Evolutionary conservation across 202 grass and related monocot genomes (phyloP).

Genomic region (Setaria italica): DNA sequence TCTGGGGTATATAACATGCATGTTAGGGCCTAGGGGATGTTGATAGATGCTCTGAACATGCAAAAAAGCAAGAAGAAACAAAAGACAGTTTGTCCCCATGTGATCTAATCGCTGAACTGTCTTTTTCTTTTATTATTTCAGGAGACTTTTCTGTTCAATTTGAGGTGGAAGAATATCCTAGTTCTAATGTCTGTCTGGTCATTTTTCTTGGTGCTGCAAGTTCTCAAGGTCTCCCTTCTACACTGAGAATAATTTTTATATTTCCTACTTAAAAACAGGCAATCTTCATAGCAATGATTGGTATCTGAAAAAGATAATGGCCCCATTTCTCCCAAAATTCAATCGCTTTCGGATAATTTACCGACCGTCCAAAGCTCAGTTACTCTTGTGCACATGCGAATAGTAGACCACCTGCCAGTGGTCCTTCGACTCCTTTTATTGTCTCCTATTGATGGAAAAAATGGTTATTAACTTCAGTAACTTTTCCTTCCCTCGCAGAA

Average conservation of each 20-base stretch:
- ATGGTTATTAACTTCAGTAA: slow-evolving; percentile 16
- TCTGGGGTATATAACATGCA: background rate
- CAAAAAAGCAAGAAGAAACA: slow-evolving; percentile 36
- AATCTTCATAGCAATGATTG: background rate
- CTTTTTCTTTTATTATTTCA: slow-evolving; percentile 34
- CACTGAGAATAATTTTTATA: background rate
- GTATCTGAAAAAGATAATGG: background rate
- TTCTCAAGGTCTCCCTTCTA: slow-evolving; percentile 71
- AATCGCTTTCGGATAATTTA: slow-evolving; percentile 4
- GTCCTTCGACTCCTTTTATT: background rate
- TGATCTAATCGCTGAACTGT: slow-evolving; percentile 4
- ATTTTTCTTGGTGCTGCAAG: slow-evolving; percentile 75
- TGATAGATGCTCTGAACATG: slow-evolving; percentile 37
- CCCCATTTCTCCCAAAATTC: background rate
- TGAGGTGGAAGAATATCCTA: slow-evolving; percentile 85
- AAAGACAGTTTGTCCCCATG: slow-evolving; percentile 22
- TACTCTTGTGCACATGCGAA: slow-evolving; percentile 14
- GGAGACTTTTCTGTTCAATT: slow-evolving; percentile 82
- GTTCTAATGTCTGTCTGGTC: slow-evolving; percentile 82
- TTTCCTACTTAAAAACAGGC: background rate
- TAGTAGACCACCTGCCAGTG: slow-evolving; percentile 6
- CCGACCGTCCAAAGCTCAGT: background rate
- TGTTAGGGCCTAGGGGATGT: background rate
- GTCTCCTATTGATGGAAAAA: slow-evolving; percentile 18
- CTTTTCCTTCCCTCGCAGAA: slow-evolving; percentile 47